Evolutionary conservation across 352 stramenopile genomes (phyloP), one percentile per base, ranked within the genome.

Genomic region (Phytophthora ohioensis): DNA sequence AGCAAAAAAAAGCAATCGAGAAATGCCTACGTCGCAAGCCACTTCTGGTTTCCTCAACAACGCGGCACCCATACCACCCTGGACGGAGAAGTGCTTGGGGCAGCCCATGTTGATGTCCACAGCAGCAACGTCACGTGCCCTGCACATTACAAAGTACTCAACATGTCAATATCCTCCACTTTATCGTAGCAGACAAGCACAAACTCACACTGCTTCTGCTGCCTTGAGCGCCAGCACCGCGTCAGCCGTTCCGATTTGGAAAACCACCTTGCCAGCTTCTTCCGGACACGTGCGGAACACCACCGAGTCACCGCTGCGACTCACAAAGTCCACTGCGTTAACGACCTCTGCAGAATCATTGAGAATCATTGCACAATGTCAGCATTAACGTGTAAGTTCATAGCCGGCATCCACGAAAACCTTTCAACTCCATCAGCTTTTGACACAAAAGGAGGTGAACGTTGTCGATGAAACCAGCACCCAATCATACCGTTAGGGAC

Each of bases 31-130:
- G 39, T 97, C 92, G 32, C 82, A 94, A 36, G 94, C 93, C 15
- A 94, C 68, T 57, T 98, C 82, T 35, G 92, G 93, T 56, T 91
- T 97, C 49, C 87, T 87, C 27, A 98, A 79, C 31, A 98, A 78
- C 17, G 93, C 91, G 13, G 90, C 89, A 32, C 94, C 94, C 94
- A 98, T 98, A 34, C 91, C 91, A 52, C 93, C 94, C 57, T 97
- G 88, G 31, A 97, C 67, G 13, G 91, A 98, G 57, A 98, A 98
- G 64, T 96, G 87, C 78, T 98, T 98, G 8, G 94, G 94, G 61
- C 94, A 98, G 57, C 94, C 94, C 94, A 98, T 98, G 73, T 98
- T 98, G 67, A 98, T 87, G 69, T 98, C 93, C 34, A 98, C 80
- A n/a, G 90, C 84, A 6, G 86, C 87, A 9, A 98, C 92, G 66